Base-by-base conservation (phyloP, 2,329 filamentous ascomycete species). In the Thielaviopsis ethacetica region DNA sequence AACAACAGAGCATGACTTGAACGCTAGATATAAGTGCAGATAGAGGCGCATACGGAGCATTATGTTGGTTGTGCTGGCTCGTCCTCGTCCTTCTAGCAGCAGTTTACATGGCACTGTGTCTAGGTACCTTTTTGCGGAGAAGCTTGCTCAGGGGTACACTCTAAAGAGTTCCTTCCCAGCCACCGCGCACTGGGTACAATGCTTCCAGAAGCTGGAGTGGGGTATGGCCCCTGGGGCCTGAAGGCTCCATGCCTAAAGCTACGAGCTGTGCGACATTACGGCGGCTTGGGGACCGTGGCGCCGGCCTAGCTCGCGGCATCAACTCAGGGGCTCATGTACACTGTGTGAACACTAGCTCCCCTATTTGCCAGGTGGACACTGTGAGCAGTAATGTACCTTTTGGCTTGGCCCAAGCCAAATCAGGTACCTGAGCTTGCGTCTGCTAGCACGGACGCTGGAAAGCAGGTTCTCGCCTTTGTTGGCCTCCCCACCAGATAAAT, bases 401-500 rank as follows among this genome's bases (percentile, higher is more conserved):
- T 61, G 44, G 49, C 53, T 54, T 53, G 49, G 54, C 55, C 22
- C 17, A n/a, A 27, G 53, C 53, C 24, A 53, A 56, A 54, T 50
- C 53, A 61, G 56, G 57, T 61, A 61, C 60, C 49, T 61, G 56
- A 57, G 59, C 59, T 50, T 61, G 50, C 52, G 52, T 57, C 54
- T 57, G 54, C 57, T 50, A 51, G 60, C 60, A 61, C 60, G 57
- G 60, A 61, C 57, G 49, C 54, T 54, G 54, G 54, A 51, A 49
- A 50, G 54, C 24, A 38, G 44, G 54, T 53, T 61, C 38, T 53
- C 34, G 50, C 53, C 59, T 61, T 44, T 53, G 59, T 56, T 61
- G 59, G 57, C 60, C 57, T 61, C 59, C 56, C 59, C 60, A 61
- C 60, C 53, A 61, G 60, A 61, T 61, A 61, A 61, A 61, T 61